Evolutionary conservation across 192 early-diverging fungal genomes (phyloP).

Genomic region (Glomus cerebriforme): DNA sequence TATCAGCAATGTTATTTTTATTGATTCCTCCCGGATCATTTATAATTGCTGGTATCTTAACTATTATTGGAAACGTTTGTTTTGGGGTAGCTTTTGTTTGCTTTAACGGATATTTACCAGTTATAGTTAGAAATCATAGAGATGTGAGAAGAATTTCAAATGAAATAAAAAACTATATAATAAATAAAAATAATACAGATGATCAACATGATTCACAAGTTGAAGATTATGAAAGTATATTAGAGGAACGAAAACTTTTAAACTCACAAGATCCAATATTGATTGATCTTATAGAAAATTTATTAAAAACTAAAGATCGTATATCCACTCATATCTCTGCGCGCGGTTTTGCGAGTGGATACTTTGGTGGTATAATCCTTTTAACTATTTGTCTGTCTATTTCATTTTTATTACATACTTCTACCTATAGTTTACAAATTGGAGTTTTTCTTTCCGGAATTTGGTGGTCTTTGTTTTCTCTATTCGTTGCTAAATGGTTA

Average conservation of each 20-base stretch:
- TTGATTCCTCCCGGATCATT: slow-evolving; percentile 26
- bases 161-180: slow-evolving; percentile 8
- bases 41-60: slow-evolving; percentile 42
- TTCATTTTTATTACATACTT: slow-evolving; percentile 37
- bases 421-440: slow-evolving; percentile 44
- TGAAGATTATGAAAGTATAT: not conserved
- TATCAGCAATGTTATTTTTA: slow-evolving; percentile 51
- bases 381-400: slow-evolving; percentile 47
- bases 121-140: slow-evolving; percentile 43
- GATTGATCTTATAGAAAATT: not conserved
- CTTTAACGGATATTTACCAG: slow-evolving; percentile 55
- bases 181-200: not conserved
- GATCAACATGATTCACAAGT: not conserved
- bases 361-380: slow-evolving; percentile 51
- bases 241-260: not conserved
- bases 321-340: slow-evolving; percentile 48
- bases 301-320: slow-evolving; percentile 31
- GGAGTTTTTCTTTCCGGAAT: slow-evolving; percentile 51
- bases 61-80: slow-evolving; percentile 47
- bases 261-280: not conserved
- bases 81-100: slow-evolving; percentile 54
- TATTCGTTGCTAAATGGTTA: slow-evolving; percentile 44
- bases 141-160: slow-evolving; percentile 28
- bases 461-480: slow-evolving; percentile 56
- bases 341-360: slow-evolving; percentile 46